Percentiles rank a stretch among this genome's conserved stretches.
phyloP scores from a whole-genome alignment of 352 stramenopile species.

The Globisporangium uncinulatum region DNA sequence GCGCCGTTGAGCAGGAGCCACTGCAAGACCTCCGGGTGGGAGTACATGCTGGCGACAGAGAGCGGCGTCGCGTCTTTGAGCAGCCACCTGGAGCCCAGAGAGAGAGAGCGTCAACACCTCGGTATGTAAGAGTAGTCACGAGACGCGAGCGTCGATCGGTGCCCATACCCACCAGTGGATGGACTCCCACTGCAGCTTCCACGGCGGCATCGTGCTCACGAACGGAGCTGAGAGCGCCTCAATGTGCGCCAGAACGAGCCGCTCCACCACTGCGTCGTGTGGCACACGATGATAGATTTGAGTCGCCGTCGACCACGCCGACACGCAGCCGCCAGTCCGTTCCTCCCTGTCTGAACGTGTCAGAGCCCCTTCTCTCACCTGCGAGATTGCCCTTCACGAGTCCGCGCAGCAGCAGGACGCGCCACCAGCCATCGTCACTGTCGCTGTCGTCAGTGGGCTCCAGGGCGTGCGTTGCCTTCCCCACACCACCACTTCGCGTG shows the following conservation, averaged over 20 bases:
- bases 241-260: conserved; percentile 33
- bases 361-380: background rate
- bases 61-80: conserved; percentile 54
- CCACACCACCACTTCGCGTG: conserved; percentile 2
- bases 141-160: background rate
- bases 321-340: background rate
- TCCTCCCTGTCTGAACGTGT: too few relatives aligned
- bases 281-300: too few relatives aligned
- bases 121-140: background rate
- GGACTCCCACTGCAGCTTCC: conserved; percentile 63
- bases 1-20: conserved; percentile 57
- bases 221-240: conserved; percentile 49
- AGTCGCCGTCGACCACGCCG: background rate
- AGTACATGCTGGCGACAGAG: conserved; percentile 58
- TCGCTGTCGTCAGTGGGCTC: conserved; percentile 6
- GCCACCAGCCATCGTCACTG: conserved; percentile 11
- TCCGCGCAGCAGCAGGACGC: conserved; percentile 11
- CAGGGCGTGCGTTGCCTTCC: background rate
- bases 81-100: conserved; percentile 41
- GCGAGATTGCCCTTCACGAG: conserved; percentile 10
- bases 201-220: conserved; percentile 41
- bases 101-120: background rate
- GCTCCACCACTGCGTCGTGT: conserved; percentile 18
- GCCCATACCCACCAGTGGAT: conserved; percentile 65
- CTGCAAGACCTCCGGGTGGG: conserved; percentile 37